Percentiles rank a stretch among this genome's conserved stretches.
Evolutionary conservation across 2,329 filamentous ascomycete genomes (phyloP).

Genomic region (Bipolaris gigantea): DNA sequence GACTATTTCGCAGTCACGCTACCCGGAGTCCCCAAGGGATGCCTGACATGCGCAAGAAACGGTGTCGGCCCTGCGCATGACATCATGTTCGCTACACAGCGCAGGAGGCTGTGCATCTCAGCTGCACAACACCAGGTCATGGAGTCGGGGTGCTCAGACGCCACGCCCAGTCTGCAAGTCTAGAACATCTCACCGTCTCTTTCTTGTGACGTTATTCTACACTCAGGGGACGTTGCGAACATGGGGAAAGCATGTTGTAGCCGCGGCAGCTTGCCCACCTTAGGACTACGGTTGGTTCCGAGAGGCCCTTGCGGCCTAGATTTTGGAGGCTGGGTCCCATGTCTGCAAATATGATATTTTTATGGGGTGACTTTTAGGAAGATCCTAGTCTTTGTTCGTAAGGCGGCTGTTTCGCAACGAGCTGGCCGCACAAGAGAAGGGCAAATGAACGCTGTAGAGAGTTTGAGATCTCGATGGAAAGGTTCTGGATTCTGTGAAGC

Average conservation of each 20-base stretch:
- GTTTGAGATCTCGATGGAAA: constrained; percentile 15
- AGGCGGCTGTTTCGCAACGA: constrained; percentile 12
- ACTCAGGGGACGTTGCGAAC: neutral
- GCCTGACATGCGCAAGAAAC: neutral
- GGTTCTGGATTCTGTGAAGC: constrained; percentile 11
- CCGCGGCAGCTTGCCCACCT: neutral
- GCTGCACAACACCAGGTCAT: constrained; percentile 1
- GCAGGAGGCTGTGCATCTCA: constrained; percentile 8
- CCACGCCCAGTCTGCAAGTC: neutral
- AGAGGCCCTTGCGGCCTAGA: constrained; percentile 9
- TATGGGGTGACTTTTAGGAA: neutral
- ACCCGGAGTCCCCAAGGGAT: no score
- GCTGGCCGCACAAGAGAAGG: neutral
- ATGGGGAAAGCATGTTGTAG: neutral
- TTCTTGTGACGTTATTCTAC: constrained; percentile 1
- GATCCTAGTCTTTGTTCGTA: neutral
- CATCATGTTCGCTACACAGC: constrained; percentile 10
- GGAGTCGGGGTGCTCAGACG: neutral
- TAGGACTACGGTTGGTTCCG: neutral
- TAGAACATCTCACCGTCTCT: neutral
- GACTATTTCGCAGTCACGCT: neutral
- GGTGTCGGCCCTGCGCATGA: constrained; percentile 13
- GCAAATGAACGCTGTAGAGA: constrained; percentile 10
- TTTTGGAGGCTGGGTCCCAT: neutral
- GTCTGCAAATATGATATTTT: neutral